These are phyloP conservation scores for Schizophyllum amplum DNA, from an alignment of 1,284 basidiomycete genomes.

Conservation along the genomic window DNA sequence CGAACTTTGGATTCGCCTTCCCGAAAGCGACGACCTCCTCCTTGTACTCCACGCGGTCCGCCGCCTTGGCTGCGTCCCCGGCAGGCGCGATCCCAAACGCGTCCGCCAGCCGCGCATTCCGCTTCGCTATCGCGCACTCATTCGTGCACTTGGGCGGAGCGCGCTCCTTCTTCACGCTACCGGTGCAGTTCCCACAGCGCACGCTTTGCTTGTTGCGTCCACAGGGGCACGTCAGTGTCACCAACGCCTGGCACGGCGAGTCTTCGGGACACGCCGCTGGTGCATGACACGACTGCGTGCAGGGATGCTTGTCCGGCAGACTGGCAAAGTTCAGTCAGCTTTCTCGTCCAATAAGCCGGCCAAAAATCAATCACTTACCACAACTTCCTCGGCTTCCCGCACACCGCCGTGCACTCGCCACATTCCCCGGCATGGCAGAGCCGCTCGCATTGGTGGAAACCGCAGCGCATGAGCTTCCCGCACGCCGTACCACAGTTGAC, in stretches of 20 bases:
- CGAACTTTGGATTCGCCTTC: conserved; percentile 56
- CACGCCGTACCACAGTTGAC: conserved; percentile 79
- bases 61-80: conserved; percentile 26
- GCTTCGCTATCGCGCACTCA: conserved; percentile 75
- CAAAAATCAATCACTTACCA: conserved; percentile 42
- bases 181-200: conserved; percentile 44
- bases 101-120: conserved; percentile 81
- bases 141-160: conserved; percentile 64
- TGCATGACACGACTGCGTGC: conserved; percentile 74
- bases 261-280: conserved; percentile 76
- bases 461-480: conserved; percentile 71
- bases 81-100: conserved; percentile 72
- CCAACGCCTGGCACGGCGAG: conserved; percentile 60
- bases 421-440: conserved; percentile 76
- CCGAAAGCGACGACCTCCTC: conserved; percentile 59
- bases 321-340: conserved; percentile 21
- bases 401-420: conserved; percentile 65
- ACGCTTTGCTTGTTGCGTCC: conserved; percentile 69
- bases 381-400: conserved; percentile 76
- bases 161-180: conserved; percentile 23
- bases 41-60: conserved; percentile 40
- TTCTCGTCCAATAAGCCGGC: not conserved
- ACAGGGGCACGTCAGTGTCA: conserved; percentile 71
- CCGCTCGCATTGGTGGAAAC: conserved; percentile 79
- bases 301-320: conserved; percentile 59